A percentile compares a stretch with the other conserved stretches of the same genome.
phyloP scores from a whole-genome alignment of 75 land plant species.

The Picea sitchensis region DNA sequence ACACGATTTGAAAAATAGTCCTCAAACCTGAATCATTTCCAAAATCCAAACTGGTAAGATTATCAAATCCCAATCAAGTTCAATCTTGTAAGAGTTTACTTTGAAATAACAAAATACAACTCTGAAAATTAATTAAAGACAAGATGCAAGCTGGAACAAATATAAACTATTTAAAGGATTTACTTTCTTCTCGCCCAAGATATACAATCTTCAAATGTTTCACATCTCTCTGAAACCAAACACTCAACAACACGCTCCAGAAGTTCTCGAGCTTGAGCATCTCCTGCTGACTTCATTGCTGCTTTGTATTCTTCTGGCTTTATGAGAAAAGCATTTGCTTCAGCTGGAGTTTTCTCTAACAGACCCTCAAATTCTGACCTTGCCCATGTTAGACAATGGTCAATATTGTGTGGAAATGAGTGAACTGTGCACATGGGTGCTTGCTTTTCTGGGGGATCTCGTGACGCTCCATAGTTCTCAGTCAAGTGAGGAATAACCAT shows the following conservation, averaged over 20 bases:
- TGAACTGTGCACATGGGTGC: slow-evolving; percentile 99
- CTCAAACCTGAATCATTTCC: slow-evolving; percentile 58
- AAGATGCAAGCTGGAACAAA: not conserved
- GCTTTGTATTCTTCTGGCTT: slow-evolving; percentile 68
- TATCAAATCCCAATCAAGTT: not conserved
- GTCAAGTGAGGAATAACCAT: slow-evolving; percentile 97
- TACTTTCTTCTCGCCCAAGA: slow-evolving; percentile 79
- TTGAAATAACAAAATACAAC: not conserved
- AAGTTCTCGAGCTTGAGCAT: slow-evolving; percentile 85
- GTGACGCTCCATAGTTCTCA: slow-evolving; percentile 95
- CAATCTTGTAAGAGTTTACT: not conserved
- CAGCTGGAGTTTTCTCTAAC: slow-evolving; percentile 85
- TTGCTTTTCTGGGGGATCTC: slow-evolving; percentile 97
- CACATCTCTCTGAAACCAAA: slow-evolving; percentile 72
- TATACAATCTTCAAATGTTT: slow-evolving; percentile 77
- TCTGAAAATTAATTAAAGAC: not conserved
- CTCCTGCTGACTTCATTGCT: slow-evolving; percentile 75
- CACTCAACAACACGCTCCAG: slow-evolving; percentile 84
- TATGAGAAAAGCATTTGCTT: slow-evolving; percentile 65
- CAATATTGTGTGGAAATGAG: slow-evolving; percentile 93
- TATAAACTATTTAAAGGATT: not conserved
- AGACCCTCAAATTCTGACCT: slow-evolving; percentile 94
- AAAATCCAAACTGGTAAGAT: not conserved
- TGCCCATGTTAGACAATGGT: slow-evolving; percentile 94
- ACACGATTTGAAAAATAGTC: slow-evolving; percentile 91